These are phyloP conservation scores for Apiotrichum sp. DNA, from an alignment of 1,284 basidiomycete species.

Conservation along the genomic window DNA sequence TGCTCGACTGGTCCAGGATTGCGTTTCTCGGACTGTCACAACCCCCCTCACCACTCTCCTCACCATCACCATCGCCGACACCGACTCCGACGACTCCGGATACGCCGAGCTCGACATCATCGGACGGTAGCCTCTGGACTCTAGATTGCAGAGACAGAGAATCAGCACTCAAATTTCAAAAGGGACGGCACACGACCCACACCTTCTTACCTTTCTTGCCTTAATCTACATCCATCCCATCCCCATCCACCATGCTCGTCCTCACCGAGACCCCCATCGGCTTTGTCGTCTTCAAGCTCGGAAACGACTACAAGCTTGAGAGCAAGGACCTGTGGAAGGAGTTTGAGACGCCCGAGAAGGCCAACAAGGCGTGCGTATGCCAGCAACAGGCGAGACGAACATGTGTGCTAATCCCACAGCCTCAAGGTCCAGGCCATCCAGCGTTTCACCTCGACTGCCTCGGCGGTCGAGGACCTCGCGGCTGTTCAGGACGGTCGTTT, in stretches of 20 bases:
- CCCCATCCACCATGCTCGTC: constrained; percentile 44
- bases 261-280: constrained; percentile 52
- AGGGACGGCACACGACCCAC: neutral
- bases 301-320: constrained; percentile 80
- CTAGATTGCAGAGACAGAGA: too few species aligned
- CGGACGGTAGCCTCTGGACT: too few species aligned
- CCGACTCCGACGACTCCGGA: too few species aligned
- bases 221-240: neutral
- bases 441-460: constrained; percentile 91
- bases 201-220: neutral
- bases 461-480: constrained; percentile 97
- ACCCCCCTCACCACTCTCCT: too few species aligned
- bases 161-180: too few species aligned
- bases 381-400: neutral
- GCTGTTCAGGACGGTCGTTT: constrained; percentile 88
- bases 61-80: too few species aligned
- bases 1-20: too few species aligned
- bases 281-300: constrained; percentile 96
- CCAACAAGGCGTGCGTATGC: constrained; percentile 75
- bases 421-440: constrained; percentile 92
- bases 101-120: too few species aligned
- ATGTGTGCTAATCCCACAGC: constrained; percentile 47
- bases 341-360: constrained; percentile 84
- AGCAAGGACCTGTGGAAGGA: constrained; percentile 82
- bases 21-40: too few species aligned